Conservation (phyloP, 129 eudicot genomes). For the Chrysanthemum lavandulifolium region DNA sequence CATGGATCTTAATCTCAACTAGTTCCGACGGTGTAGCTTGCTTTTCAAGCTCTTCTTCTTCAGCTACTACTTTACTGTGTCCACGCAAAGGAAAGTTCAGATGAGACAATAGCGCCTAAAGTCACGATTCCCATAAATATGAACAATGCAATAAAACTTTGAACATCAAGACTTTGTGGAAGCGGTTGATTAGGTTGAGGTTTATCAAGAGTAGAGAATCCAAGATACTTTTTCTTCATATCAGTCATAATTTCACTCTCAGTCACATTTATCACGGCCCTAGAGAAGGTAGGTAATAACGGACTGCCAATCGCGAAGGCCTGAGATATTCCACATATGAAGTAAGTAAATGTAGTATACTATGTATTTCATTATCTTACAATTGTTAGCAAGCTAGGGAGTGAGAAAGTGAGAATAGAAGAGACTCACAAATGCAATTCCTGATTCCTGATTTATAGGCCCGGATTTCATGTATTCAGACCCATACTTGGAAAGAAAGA, state of each 20-base stretch:
- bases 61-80: constrained; percentile 1
- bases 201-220: neutral
- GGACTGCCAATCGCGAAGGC: constrained; percentile 12
- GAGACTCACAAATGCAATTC: constrained; percentile 27
- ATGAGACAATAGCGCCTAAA: constrained; percentile 4
- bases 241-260: constrained; percentile 6
- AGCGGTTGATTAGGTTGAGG: neutral
- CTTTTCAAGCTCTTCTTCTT: neutral
- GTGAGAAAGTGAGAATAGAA: neutral
- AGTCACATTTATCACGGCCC: constrained; percentile 20
- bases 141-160: constrained; percentile 14
- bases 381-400: neutral
- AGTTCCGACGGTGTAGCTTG: neutral
- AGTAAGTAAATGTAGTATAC: neutral
- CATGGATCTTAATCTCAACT: too few species aligned
- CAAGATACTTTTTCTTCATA: constrained; percentile 18
- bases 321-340: neutral
- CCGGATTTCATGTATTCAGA: constrained; percentile 22
- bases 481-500: constrained; percentile 28
- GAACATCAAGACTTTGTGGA: constrained; percentile 24
- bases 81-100: constrained; percentile 5
- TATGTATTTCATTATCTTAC: neutral
- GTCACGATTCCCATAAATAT: constrained; percentile 17
- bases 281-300: constrained; percentile 1
- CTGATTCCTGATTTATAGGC: constrained; percentile 21